These are phyloP conservation scores for Botrytis pseudocinerea DNA, from an alignment of 2,329 filamentous ascomycete genomes.

Conservation along the genomic window DNA sequence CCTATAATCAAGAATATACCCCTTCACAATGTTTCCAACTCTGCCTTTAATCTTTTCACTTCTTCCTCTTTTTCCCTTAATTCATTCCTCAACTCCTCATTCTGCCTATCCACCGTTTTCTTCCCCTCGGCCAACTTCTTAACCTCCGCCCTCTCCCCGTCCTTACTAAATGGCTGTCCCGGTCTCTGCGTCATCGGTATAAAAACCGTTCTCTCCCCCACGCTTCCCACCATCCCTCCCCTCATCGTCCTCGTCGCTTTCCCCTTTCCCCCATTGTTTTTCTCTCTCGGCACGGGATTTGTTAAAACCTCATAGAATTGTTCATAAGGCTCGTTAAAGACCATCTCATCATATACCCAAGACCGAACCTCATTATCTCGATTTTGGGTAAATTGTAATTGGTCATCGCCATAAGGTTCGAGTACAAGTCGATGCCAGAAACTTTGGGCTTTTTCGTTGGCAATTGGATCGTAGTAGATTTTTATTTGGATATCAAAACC, in stretches of 20 bases:
- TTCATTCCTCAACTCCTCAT: slow-evolving; percentile 31
- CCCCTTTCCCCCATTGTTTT: slow-evolving; percentile 53
- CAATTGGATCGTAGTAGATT: slow-evolving; percentile 86
- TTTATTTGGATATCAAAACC: slow-evolving; percentile 97
- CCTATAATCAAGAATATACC: not conserved
- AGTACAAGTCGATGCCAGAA: slow-evolving; percentile 89
- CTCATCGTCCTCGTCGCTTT: slow-evolving; percentile 53
- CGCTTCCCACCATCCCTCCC: slow-evolving; percentile 40
- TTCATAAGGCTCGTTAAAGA: slow-evolving; percentile 97
- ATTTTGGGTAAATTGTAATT: slow-evolving; percentile 59
- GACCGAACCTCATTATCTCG: slow-evolving; percentile 66
- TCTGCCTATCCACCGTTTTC: slow-evolving; percentile 57
- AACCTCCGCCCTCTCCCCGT: slow-evolving; percentile 66
- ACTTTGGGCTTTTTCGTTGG: slow-evolving; percentile 92
- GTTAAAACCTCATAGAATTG: slow-evolving; percentile 88
- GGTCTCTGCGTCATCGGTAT: slow-evolving; percentile 68
- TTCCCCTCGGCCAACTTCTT: slow-evolving; percentile 63
- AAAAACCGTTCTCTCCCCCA: slow-evolving; percentile 70
- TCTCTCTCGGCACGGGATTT: slow-evolving; percentile 54
- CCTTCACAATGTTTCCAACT: not conserved
- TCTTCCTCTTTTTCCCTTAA: slow-evolving; percentile 35
- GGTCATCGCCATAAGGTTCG: slow-evolving; percentile 83
- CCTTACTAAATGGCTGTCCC: slow-evolving; percentile 70
- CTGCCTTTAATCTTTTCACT: slow-evolving; percentile 30
- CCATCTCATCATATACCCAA: slow-evolving; percentile 88